These are phyloP conservation scores for Grifola frondosa DNA, from an alignment of 1,284 basidiomycete genomes.

Conservation along the genomic window DNA sequence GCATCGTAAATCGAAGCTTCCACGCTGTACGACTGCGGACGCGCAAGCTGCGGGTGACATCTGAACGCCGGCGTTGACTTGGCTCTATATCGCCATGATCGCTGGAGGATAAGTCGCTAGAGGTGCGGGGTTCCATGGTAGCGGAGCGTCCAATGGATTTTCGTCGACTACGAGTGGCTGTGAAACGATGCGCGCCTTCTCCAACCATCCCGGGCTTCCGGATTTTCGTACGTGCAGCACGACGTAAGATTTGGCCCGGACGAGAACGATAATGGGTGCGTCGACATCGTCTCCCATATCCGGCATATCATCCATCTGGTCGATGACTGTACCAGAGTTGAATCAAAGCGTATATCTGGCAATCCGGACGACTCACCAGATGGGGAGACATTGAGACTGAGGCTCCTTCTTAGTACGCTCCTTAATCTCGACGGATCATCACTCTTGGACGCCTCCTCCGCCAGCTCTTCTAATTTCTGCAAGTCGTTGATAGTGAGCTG, in stretches of 20 bases:
- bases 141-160: conserved; percentile 37
- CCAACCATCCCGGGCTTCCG: conserved; percentile 81
- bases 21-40: conserved; percentile 74
- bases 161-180: conserved; percentile 51
- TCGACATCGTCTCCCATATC: conserved; percentile 80
- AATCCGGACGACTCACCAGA: conserved; percentile 59
- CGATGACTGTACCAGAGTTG: conserved; percentile 47
- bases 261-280: conserved; percentile 84
- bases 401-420: conserved; percentile 79
- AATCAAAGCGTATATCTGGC: conserved; percentile 11
- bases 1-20: conserved; percentile 82
- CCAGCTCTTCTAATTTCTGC: conserved; percentile 89
- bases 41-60: conserved; percentile 30
- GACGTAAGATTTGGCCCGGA: conserved; percentile 86
- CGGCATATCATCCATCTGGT: conserved; percentile 63
- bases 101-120: conserved; percentile 60
- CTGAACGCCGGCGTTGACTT: conserved; percentile 24
- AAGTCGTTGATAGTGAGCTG: conserved; percentile 90
- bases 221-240: conserved; percentile 93
- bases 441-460: conserved; percentile 81
- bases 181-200: conserved; percentile 82
- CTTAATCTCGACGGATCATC: conserved; percentile 86
- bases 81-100: conserved; percentile 57
- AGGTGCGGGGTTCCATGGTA: conserved; percentile 23
- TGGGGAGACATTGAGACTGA: conserved; percentile 86